These are phyloP conservation scores for Solanum etuberosum DNA, from an alignment of 257 asterid genomes.

Conservation along the genomic window DNA sequence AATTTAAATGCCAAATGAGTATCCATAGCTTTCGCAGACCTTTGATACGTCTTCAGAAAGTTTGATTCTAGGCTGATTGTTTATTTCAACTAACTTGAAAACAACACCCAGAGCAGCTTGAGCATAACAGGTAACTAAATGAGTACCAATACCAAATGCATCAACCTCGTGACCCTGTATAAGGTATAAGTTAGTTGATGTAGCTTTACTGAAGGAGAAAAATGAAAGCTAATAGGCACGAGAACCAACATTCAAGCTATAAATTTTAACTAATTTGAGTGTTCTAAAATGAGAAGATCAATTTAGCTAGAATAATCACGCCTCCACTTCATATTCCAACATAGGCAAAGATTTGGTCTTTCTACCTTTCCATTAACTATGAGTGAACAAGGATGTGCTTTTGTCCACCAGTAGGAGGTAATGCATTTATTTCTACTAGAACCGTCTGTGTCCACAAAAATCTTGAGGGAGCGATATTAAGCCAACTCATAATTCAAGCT, in stretches of 20 bases:
- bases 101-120: constrained; percentile 97
- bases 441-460: not conserved
- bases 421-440: not conserved
- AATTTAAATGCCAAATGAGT: not conserved
- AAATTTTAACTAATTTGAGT: not conserved
- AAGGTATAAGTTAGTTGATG: not conserved
- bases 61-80: constrained; percentile 89
- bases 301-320: not conserved
- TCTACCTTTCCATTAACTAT: not conserved
- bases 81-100: constrained; percentile 92
- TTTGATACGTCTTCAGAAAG: constrained; percentile 96
- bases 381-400: not conserved
- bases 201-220: not conserved
- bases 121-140: constrained; percentile 95
- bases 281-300: not conserved
- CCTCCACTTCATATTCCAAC: not conserved
- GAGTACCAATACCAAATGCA: constrained; percentile 93
- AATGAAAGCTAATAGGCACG: not conserved
- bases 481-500: not conserved
- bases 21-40: constrained; percentile 33
- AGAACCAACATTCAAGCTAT: not conserved
- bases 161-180: constrained; percentile 90
- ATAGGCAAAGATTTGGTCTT: not conserved
- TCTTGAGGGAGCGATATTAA: not conserved
- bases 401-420: not conserved